These are phyloP conservation scores for Dendrobium nobile DNA, from an alignment of 106 monocot genomes.

Conservation along the genomic window DNA sequence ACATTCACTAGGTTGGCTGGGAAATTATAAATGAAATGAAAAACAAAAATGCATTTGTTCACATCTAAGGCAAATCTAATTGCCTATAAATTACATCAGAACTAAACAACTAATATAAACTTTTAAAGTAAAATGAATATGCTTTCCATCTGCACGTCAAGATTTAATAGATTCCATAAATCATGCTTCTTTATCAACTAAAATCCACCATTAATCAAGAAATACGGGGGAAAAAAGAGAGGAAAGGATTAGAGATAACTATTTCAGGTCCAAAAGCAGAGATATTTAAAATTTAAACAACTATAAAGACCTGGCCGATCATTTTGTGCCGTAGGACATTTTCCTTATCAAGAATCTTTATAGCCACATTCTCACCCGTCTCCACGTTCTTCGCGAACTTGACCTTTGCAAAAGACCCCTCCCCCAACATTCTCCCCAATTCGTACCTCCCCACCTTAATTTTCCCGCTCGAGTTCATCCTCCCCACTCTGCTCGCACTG, in stretches of 20 bases:
- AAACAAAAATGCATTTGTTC: not conserved
- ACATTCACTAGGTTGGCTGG: too few relatives aligned
- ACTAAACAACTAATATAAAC: not conserved
- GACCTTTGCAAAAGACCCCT: slow-evolving; percentile 90
- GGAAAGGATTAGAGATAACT: too few relatives aligned
- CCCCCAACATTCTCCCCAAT: slow-evolving; percentile 82
- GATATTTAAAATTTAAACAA: not conserved
- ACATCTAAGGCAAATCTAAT: not conserved
- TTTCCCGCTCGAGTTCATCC: slow-evolving; percentile 12
- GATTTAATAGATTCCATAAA: not conserved
- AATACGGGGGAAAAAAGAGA: not conserved
- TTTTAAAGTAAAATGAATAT: not conserved
- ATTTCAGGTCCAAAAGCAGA: not conserved
- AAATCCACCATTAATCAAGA: not conserved
- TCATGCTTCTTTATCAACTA: not conserved
- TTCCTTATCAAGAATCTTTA: slow-evolving; percentile 91
- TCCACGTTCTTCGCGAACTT: slow-evolving; percentile 73
- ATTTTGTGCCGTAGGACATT: slow-evolving; percentile 80
- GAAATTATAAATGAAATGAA: too few relatives aligned
- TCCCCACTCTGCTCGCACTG: slow-evolving; percentile 9
- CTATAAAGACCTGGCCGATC: slow-evolving; percentile 51
- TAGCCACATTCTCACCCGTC: slow-evolving; percentile 69
- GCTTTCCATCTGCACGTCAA: not conserved
- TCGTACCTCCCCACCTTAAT: slow-evolving; percentile 84
- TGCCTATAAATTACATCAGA: not conserved